phyloP scores from a whole-genome alignment of 225 moss, liverwort and hornwort species.

The Sphagnum contortum region DNA sequence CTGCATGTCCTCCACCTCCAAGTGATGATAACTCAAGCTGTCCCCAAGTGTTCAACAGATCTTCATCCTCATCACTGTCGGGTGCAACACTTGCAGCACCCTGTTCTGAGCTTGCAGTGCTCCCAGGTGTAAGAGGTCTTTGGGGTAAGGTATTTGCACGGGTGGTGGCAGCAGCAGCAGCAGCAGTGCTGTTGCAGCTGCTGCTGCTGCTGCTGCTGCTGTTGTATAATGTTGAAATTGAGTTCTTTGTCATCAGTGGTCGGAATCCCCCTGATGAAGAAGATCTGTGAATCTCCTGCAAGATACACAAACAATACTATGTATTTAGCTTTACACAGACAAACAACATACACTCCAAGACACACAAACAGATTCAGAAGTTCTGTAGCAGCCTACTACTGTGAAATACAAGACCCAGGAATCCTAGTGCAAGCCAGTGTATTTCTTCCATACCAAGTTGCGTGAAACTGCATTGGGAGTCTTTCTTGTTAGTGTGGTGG shows the following conservation, averaged over 20 bases:
- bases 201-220: neutral
- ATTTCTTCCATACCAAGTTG: conserved; percentile 6
- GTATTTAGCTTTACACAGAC: neutral
- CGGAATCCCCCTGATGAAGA: conserved; percentile 32
- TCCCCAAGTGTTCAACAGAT: conserved; percentile 24
- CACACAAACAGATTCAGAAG: neutral
- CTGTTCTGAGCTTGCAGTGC: conserved; percentile 49
- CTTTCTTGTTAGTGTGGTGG: conserved; percentile 12
- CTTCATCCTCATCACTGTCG: conserved; percentile 38
- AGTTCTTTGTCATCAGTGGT: conserved; percentile 38
- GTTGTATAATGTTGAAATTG: conserved; percentile 49
- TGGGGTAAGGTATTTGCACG: conserved; percentile 29
- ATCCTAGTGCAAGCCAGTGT: neutral
- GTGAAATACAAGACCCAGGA: neutral
- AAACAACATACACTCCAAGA: neutral
- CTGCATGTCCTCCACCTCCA: conserved; percentile 18
- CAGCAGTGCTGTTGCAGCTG: too few species aligned
- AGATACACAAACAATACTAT: neutral
- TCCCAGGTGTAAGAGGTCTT: conserved; percentile 37
- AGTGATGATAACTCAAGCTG: conserved; percentile 4
- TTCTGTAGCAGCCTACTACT: neutral
- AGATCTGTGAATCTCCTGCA: conserved; percentile 33
- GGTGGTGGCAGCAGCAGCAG: neutral
- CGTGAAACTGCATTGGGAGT: conserved; percentile 31
- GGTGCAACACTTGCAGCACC: conserved; percentile 29